Evolutionary conservation across 306 rosid species (phyloP).

Genomic region (Spatholobus suberectus): DNA sequence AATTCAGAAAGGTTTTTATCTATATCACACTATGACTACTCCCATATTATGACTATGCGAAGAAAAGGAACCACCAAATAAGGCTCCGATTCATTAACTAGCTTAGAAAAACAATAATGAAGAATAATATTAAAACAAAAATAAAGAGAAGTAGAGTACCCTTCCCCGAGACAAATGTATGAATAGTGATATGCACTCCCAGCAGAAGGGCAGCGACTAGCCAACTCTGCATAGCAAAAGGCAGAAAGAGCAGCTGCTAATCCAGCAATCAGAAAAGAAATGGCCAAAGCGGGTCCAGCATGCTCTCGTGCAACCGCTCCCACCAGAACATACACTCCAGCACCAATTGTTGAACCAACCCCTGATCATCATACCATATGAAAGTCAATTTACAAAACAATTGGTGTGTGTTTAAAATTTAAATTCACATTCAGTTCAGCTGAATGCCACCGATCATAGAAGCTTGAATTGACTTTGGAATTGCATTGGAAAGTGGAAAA

Average conservation of each 20-base stretch:
- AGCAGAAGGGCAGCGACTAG: conserved; percentile 96
- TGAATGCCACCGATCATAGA: not conserved
- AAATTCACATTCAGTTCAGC: not conserved
- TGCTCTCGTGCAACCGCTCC: conserved; percentile 97
- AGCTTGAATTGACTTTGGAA: not conserved
- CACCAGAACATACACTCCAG: conserved; percentile 95
- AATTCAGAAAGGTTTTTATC: no score
- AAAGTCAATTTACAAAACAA: conserved; percentile 14
- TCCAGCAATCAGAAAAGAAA: conserved; percentile 90
- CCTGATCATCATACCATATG: conserved; percentile 50
- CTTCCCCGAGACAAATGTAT: conserved; percentile 94
- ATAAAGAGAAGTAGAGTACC: conserved; percentile 51
- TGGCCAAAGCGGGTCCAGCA: conserved; percentile 84
- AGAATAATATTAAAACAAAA: not conserved
- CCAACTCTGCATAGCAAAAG: conserved; percentile 94
- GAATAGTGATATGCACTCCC: conserved; percentile 99
- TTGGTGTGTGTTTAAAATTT: not conserved
- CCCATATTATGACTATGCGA: no score
- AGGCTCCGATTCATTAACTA: no score
- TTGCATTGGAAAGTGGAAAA: not conserved
- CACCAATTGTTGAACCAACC: conserved; percentile 96
- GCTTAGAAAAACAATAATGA: not conserved
- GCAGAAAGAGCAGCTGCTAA: conserved; percentile 95
- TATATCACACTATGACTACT: no score
- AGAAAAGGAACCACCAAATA: not conserved